phyloP scores from a whole-genome alignment of 495 filamentous ascomycete species.

The Xylaria nigripes region DNA sequence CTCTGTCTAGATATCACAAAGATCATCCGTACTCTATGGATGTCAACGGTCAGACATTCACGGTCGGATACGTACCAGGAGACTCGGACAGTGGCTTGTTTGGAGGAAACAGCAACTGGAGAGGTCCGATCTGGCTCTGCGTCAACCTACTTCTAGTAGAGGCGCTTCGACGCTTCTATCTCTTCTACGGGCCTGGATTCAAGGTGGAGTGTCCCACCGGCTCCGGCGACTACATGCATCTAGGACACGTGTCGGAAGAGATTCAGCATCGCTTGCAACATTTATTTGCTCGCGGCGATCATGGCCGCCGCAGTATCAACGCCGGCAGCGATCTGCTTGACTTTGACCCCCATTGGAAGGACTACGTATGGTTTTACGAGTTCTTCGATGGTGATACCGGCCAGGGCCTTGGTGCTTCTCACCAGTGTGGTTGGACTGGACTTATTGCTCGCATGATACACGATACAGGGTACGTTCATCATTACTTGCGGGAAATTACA shows the following conservation, averaged over 20 bases:
- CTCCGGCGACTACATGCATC: conserved; percentile 90
- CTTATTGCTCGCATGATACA: conserved; percentile 94
- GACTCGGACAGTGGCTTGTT: conserved; percentile 92
- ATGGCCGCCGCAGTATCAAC: conserved; percentile 82
- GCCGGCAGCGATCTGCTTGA: conserved; percentile 73
- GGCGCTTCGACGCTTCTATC: conserved; percentile 82
- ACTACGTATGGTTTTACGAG: conserved; percentile 92
- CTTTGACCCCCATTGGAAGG: conserved; percentile 85
- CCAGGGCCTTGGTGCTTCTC: conserved; percentile 81
- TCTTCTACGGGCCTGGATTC: conserved; percentile 85
- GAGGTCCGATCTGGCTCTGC: conserved; percentile 87
- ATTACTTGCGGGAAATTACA: background rate
- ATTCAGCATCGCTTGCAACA: conserved; percentile 93
- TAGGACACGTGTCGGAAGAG: conserved; percentile 93
- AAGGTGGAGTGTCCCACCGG: conserved; percentile 91
- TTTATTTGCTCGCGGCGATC: conserved; percentile 71
- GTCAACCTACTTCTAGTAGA: conserved; percentile 95
- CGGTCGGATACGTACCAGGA: conserved; percentile 82
- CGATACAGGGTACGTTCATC: conserved; percentile 68
- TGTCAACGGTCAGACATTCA: conserved; percentile 84
- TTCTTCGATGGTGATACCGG: conserved; percentile 94
- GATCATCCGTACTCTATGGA: conserved; percentile 90
- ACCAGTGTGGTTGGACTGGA: conserved; percentile 98
- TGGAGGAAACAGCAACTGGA: conserved; percentile 97
- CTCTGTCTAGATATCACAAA: conserved; percentile 87